Evolutionary conservation across 2,329 filamentous ascomycete genomes (phyloP).

Genomic region (Incumbomyces delicatus): DNA sequence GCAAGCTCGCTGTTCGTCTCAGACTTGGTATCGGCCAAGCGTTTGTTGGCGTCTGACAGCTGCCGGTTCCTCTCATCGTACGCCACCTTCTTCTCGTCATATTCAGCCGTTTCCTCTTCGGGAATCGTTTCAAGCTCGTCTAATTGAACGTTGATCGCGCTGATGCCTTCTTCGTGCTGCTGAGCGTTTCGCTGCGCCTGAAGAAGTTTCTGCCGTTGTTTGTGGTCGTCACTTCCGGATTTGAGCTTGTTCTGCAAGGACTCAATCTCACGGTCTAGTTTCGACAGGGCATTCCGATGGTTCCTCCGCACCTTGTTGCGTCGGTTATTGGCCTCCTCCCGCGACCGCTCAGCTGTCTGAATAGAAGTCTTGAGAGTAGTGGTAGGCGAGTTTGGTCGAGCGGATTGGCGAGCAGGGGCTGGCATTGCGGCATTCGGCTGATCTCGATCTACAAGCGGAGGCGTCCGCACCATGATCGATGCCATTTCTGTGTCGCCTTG

Average conservation of each 20-base stretch:
- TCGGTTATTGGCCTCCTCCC: slow-evolving; percentile 50
- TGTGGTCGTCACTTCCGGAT: slow-evolving; percentile 51
- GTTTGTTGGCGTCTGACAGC: slow-evolving; percentile 41
- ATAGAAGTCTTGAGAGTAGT: slow-evolving; percentile 58
- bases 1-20: slow-evolving; percentile 45
- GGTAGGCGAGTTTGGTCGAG: slow-evolving; percentile 54
- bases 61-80: slow-evolving; percentile 47
- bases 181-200: slow-evolving; percentile 54
- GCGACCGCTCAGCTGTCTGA: slow-evolving; percentile 49
- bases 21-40: slow-evolving; percentile 41
- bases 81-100: slow-evolving; percentile 41
- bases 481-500: slow-evolving; percentile 49
- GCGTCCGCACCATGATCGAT: slow-evolving; percentile 53
- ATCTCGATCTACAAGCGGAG: slow-evolving; percentile 48
- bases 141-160: slow-evolving; percentile 44
- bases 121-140: slow-evolving; percentile 48
- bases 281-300: slow-evolving; percentile 48
- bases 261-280: slow-evolving; percentile 53
- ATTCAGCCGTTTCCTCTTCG: slow-evolving; percentile 45
- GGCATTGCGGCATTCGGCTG: slow-evolving; percentile 40
- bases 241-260: slow-evolving; percentile 48
- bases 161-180: slow-evolving; percentile 54
- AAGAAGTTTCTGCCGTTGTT: slow-evolving; percentile 50
- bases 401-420: slow-evolving; percentile 46
- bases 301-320: slow-evolving; percentile 52